These are phyloP conservation scores for Sporodiniella umbellata DNA, from an alignment of 371 early-diverging fungal genomes.

Conservation along the genomic window DNA sequence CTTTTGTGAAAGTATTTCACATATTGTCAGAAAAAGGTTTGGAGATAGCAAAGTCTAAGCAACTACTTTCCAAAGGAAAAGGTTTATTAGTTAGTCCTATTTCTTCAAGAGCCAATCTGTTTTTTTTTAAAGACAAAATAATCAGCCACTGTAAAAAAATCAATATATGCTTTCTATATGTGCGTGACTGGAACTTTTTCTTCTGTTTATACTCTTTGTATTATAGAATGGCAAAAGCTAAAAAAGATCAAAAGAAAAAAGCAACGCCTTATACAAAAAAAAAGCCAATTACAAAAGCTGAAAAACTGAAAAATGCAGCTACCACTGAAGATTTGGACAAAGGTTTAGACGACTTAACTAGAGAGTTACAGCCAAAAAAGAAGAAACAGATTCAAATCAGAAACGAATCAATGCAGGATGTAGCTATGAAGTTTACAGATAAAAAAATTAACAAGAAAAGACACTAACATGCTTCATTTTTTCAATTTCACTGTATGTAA, in stretches of 20 bases:
- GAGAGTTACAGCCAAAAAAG: slow-evolving; percentile 24
- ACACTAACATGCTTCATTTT: too few relatives aligned
- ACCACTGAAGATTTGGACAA: slow-evolving; percentile 36
- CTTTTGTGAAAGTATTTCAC: too few relatives aligned
- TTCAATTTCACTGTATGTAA: not conserved
- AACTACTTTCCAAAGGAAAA: too few relatives aligned
- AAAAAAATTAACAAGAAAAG: too few relatives aligned
- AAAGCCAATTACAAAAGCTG: slow-evolving; percentile 20
- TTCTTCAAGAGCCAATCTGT: too few relatives aligned
- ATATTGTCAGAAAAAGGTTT: too few relatives aligned
- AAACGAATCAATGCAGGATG: slow-evolving; percentile 20
- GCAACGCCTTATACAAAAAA: slow-evolving; percentile 21
- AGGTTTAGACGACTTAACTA: slow-evolving; percentile 30
- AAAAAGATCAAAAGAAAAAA: slow-evolving; percentile 8
- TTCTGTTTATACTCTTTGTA: slow-evolving; percentile 1
- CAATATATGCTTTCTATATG: not conserved
- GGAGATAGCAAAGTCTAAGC: too few relatives aligned
- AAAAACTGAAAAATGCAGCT: slow-evolving; percentile 22
- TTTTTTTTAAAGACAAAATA: too few relatives aligned
- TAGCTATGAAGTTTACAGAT: not conserved
- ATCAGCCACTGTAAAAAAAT: not conserved
- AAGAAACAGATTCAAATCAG: slow-evolving; percentile 18
- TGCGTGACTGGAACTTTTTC: not conserved
- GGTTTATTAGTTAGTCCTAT: too few relatives aligned
- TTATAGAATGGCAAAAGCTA: slow-evolving; percentile 16